These are phyloP conservation scores for Rhododendron kiyosumense DNA, from an alignment of 148 eudicot genomes.

Conservation along the genomic window DNA sequence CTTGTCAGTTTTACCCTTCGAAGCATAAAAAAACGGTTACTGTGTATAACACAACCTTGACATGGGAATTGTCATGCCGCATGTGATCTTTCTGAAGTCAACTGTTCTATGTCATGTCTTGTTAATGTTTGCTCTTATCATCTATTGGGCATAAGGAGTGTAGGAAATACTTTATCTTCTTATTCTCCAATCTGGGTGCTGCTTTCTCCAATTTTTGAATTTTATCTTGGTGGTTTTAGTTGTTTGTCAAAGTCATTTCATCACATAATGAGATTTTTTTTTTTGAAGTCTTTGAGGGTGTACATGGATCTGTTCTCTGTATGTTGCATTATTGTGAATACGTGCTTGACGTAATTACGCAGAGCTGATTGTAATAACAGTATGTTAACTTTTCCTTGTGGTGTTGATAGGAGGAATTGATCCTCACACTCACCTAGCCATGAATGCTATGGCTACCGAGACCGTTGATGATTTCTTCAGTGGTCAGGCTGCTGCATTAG, in stretches of 20 bases:
- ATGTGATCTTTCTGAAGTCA: neutral
- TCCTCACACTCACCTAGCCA: constrained; percentile 88
- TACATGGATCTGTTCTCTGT: neutral
- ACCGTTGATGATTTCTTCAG: constrained; percentile 89
- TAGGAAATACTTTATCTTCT: neutral
- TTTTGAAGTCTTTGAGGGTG: neutral
- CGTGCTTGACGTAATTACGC: neutral
- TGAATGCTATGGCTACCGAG: constrained; percentile 87
- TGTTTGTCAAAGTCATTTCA: neutral
- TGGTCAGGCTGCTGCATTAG: constrained; percentile 96
- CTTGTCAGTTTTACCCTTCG: neutral
- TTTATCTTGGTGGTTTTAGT: neutral
- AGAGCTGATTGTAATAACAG: neutral
- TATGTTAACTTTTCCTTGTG: neutral
- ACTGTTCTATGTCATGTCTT: neutral
- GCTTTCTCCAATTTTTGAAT: neutral
- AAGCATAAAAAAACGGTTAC: neutral
- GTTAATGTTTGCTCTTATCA: neutral
- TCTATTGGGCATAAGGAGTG: neutral
- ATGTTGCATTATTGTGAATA: neutral
- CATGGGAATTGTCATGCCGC: neutral
- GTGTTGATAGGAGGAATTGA: constrained; percentile 84
- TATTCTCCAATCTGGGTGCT: neutral
- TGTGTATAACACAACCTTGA: neutral
- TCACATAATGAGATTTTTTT: neutral